A percentile compares a stretch with the other conserved stretches of the same genome.
phyloP scores from a whole-genome alignment of 495 filamentous ascomycete genomes.

The Lasiosphaeris hirsuta region DNA sequence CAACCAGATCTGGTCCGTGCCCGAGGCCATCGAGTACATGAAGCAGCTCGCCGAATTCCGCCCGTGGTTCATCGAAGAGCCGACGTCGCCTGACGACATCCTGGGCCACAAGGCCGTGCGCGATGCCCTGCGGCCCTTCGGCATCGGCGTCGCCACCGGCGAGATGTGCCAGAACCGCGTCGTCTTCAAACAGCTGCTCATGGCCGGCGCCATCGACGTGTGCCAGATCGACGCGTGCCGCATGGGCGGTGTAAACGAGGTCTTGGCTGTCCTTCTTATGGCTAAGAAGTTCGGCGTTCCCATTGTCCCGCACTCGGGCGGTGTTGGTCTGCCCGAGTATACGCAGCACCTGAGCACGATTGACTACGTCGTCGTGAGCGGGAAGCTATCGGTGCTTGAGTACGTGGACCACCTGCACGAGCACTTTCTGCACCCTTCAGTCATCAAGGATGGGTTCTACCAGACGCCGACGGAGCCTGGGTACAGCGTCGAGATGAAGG shows the following conservation, averaged over 20 bases:
- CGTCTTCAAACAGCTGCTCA: conserved; percentile 88
- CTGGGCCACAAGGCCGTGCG: conserved; percentile 82
- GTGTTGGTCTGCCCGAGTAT: conserved; percentile 90
- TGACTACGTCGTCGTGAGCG: conserved; percentile 86
- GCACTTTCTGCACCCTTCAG: conserved; percentile 80
- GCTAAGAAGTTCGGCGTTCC: conserved; percentile 82
- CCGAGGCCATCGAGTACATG: conserved; percentile 89
- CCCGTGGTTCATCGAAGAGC: conserved; percentile 98
- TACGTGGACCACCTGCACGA: conserved; percentile 94
- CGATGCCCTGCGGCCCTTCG: conserved; percentile 68
- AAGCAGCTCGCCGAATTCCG: conserved; percentile 74
- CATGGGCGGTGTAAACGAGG: conserved; percentile 89
- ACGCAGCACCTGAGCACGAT: conserved; percentile 92
- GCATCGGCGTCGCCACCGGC: conserved; percentile 85
- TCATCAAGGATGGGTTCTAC: conserved; percentile 82
- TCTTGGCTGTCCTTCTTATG: conserved; percentile 84
- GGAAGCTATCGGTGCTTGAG: conserved; percentile 78
- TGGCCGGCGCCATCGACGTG: conserved; percentile 74
- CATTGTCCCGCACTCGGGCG: conserved; percentile 84
- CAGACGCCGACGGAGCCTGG: conserved; percentile 78
- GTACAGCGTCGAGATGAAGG: conserved; percentile 91
- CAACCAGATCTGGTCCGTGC: conserved; percentile 92
- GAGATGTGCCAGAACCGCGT: conserved; percentile 98
- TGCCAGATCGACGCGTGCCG: conserved; percentile 92
- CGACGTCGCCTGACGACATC: conserved; percentile 90